A percentile compares a stretch with the other conserved stretches of the same genome.
Conservation (phyloP, 192 early-diverging fungal species). For the Phycomyces nitens region DNA sequence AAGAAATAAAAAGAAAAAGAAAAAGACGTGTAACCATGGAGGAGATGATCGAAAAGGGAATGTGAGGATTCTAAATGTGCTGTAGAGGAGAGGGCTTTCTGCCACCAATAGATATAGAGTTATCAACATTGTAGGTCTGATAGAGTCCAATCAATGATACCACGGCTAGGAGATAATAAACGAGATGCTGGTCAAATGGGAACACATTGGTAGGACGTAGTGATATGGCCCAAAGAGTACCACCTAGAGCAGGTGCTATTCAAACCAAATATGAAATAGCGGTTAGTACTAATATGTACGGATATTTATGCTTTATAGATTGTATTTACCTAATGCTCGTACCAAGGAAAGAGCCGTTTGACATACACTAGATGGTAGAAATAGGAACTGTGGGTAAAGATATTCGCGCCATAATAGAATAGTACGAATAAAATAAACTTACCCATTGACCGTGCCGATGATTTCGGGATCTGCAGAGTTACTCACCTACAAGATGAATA, state of each 20-base stretch:
- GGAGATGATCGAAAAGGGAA: too few relatives aligned
- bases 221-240: slow-evolving; percentile 54
- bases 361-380: slow-evolving; percentile 28
- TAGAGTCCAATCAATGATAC: slow-evolving; percentile 35
- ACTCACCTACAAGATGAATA: slow-evolving; percentile 35
- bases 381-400: too few relatives aligned
- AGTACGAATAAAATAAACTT: background rate
- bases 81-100: background rate
- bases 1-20: background rate
- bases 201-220: slow-evolving; percentile 39
- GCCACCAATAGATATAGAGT: slow-evolving; percentile 4
- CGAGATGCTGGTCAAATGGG: slow-evolving; percentile 55
- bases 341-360: slow-evolving; percentile 52
- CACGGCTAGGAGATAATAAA: slow-evolving; percentile 45
- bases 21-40: too few relatives aligned
- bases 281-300: slow-evolving; percentile 1
- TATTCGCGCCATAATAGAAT: too few relatives aligned
- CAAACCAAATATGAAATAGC: slow-evolving; percentile 7
- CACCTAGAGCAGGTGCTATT: slow-evolving; percentile 53
- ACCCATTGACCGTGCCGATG: slow-evolving; percentile 56
- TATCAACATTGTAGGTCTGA: slow-evolving; percentile 36
- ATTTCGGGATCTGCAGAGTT: slow-evolving; percentile 46
- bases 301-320: too few relatives aligned
- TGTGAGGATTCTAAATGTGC: background rate
- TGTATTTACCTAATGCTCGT: slow-evolving; percentile 26